These are phyloP conservation scores for Tetrahymena borealis DNA, from an alignment of 73 alveolate species.

Conservation along the genomic window DNA sequence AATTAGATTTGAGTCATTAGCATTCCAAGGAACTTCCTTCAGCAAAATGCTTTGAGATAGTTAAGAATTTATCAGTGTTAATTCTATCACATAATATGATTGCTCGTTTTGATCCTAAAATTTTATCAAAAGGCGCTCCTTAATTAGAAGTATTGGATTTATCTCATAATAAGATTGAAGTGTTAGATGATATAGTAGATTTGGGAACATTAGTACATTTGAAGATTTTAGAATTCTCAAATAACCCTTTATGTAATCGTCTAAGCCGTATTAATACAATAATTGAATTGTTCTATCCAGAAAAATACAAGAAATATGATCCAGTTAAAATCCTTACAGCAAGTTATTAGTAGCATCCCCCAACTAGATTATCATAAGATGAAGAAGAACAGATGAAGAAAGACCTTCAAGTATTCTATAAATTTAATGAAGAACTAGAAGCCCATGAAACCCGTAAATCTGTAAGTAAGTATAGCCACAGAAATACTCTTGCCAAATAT, in stretches of 20 bases:
- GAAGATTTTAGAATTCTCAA: slow-evolving; percentile 10
- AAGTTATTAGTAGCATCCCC: slow-evolving; percentile 21
- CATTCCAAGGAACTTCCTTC: slow-evolving; percentile 1
- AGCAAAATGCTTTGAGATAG: background rate
- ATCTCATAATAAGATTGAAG: slow-evolving; percentile 16
- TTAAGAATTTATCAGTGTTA: slow-evolving; percentile 6
- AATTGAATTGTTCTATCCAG: slow-evolving; percentile 19
- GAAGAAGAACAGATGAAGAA: slow-evolving; percentile 17
- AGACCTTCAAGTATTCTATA: slow-evolving; percentile 1
- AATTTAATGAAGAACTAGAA: slow-evolving; percentile 31
- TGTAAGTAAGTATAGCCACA: slow-evolving; percentile 32
- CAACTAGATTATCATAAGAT: slow-evolving; percentile 9
- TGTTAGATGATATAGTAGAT: slow-evolving; percentile 27
- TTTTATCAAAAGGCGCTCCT: slow-evolving; percentile 4
- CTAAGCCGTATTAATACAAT: slow-evolving; percentile 6
- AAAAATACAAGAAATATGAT: slow-evolving; percentile 24
- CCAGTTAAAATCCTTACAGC: slow-evolving; percentile 46
- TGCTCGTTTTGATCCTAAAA: slow-evolving; percentile 6
- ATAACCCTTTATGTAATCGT: slow-evolving; percentile 7
- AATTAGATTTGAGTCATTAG: slow-evolving; percentile 7
- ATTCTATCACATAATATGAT: slow-evolving; percentile 13
- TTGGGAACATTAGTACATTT: slow-evolving; percentile 11
- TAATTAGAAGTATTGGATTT: slow-evolving; percentile 5
- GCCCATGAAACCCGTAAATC: slow-evolving; percentile 28
- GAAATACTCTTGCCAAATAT: slow-evolving; percentile 36